Conservation (phyloP, 2,329 filamentous ascomycete species). For the Botryotinia convoluta region DNA sequence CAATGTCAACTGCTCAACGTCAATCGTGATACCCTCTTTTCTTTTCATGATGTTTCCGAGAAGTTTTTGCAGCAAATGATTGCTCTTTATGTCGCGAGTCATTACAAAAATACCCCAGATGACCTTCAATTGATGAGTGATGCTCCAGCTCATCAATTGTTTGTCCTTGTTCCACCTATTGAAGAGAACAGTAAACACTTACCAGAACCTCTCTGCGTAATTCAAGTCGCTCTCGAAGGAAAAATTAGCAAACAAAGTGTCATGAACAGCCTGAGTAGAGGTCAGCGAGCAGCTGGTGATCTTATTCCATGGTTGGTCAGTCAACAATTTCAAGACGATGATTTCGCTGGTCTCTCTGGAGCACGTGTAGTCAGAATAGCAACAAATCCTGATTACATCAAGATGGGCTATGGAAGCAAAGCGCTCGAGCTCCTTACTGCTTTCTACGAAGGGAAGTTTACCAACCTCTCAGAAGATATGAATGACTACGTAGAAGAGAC, state of each 20-base stretch:
- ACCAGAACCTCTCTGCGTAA: conserved; percentile 89
- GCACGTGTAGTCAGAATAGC: conserved; percentile 92
- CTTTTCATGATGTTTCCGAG: conserved; percentile 94
- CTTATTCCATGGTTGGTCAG: conserved; percentile 97
- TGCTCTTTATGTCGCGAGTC: conserved; percentile 91
- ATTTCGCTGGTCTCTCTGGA: conserved; percentile 90
- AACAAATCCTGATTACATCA: conserved; percentile 88
- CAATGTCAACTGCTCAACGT: conserved; percentile 91
- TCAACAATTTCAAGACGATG: conserved; percentile 96
- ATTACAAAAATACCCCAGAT: conserved; percentile 98
- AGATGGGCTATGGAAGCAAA: conserved; percentile 90
- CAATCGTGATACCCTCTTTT: conserved; percentile 96
- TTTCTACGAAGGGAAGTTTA: conserved; percentile 93
- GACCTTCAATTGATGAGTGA: conserved; percentile 99
- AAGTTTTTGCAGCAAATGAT: conserved; percentile 99
- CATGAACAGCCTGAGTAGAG: conserved; percentile 81
- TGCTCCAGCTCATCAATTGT: conserved; percentile 93
- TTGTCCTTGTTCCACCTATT: conserved; percentile 85
- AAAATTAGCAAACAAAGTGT: conserved; percentile 93
- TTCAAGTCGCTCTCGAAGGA: conserved; percentile 92
- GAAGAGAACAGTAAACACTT: conserved; percentile 73
- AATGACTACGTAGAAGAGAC: conserved; percentile 49
- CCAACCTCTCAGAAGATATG: conserved; percentile 73
- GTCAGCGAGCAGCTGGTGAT: conserved; percentile 85
- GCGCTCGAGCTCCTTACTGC: conserved; percentile 84